A percentile compares a stretch with the other conserved stretches of the same genome.
Evolutionary conservation across 495 filamentous ascomycete species (phyloP).

Genomic region (Podospora pseudopauciseta): DNA sequence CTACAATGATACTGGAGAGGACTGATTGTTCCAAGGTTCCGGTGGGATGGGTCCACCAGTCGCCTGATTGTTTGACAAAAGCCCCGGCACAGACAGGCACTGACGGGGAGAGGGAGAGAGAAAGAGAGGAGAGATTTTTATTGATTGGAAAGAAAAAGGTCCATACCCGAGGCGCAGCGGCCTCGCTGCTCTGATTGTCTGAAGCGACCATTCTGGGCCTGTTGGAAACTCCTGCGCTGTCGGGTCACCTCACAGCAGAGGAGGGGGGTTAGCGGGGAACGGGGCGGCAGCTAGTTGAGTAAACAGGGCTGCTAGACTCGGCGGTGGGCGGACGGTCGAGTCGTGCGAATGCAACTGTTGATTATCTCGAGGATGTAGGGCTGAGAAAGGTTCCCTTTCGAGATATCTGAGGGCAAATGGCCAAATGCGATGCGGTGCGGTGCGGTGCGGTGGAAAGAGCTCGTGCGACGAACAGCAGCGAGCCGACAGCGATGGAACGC

Average conservation of each 20-base stretch:
- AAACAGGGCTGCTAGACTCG: not conserved
- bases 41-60: conserved; percentile 5
- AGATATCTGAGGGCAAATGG: not conserved
- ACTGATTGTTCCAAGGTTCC: not conserved
- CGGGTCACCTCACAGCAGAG: conserved; percentile 7
- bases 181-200: conserved; percentile 29
- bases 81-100: not conserved
- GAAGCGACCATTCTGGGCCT: conserved; percentile 24
- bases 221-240: conserved; percentile 3
- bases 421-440: not conserved
- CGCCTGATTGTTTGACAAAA: conserved; percentile 1
- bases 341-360: conserved; percentile 12
- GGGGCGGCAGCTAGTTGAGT: not conserved
- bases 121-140: conserved; percentile 2
- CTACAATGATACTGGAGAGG: not conserved
- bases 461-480: not conserved
- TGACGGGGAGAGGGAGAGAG: not conserved
- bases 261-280: not conserved
- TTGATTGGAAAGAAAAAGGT: not conserved
- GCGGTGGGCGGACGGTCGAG: conserved; percentile 2
- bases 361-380: not conserved
- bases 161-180: conserved; percentile 29
- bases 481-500: not conserved
- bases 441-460: not conserved
- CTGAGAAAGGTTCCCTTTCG: not conserved